Base-by-base conservation (phyloP, 208 protist genomes). In the Crithidia bombi region DNA sequence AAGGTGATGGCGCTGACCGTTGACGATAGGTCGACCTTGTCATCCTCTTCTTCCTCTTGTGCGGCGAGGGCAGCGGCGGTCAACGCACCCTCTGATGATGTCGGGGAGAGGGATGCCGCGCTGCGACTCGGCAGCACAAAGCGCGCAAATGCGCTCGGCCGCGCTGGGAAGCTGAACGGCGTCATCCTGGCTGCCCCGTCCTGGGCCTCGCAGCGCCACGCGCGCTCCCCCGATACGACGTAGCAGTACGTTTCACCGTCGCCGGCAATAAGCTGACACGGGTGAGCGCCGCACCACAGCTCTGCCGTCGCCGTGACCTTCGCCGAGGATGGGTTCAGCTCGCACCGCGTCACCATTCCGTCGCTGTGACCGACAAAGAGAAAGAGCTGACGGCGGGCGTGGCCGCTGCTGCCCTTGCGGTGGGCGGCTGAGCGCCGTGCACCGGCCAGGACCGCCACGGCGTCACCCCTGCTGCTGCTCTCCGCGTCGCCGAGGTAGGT, bases 191-290 rank as follows among this genome's bases (percentile, higher is more conserved):
- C 59, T 12, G 78, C 62, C 0, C 82, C 85, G 32, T 87, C 81
- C 15, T 75, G 74, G 41, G 89, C 65, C 47, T 84, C 78, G 65
- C 86, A 92, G 15, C 90, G 86, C 87, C 90, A 95, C 38, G 81
- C 81, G 43, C 86, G 79, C 25, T 77, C 66, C 3, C 90, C 90
- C 35, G 72, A 88, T 12, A 84, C 78, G 35, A 86, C 68, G 70
- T 95, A 95, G 74, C 90, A 95, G 46, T 87, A 73, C 11, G 71
- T 78, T 23, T 85, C 78, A 7, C 85, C 87, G 73, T 93, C 86
- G 39, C 90, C 90, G 5, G 76, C 56, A 35, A 95, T 77, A 35
- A 92, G 64, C 65, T 90, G 83, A 59, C 86, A 95, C 23, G 86
- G 85, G 14, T 63, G 61, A 21, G 25, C 71, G 39, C 87, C 90